Base-by-base conservation (phyloP, 2,329 filamentous ascomycete genomes). In the Ophiostoma perfectum region DNA sequence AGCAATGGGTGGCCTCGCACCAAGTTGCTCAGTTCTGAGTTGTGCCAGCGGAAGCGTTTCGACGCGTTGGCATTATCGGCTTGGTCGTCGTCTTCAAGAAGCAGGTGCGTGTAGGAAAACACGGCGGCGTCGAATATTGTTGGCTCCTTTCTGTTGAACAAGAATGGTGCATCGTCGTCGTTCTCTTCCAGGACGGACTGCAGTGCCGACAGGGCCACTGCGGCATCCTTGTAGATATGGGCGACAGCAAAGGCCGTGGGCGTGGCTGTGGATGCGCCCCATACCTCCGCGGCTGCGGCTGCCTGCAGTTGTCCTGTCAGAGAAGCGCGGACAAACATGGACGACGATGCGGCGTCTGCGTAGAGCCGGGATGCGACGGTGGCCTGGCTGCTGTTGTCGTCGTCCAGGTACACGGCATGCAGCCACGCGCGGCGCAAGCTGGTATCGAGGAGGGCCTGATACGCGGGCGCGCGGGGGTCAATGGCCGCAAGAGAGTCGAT, bases 351-450 rank as follows among this genome's bases (percentile, higher is more conserved):
- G 1, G 88, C 85, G 2, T 81, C 74, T 73, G 96, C 85, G 79
- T 97, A 97, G 66, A 96, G 86, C 0, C 79, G 80, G 44, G 84
- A 79, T 18, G 93, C 88, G 67, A 97, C 86, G 11, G 83, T 72
- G 62, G 87, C 85, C 78, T 96, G 95, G 63, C 6, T 8, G 5
- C 1, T 11, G 45, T 8, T n/a, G 27, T 14, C 27, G 38, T 47
- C 64, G 16, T 67, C 49, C 41, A 98, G 81, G 81, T 98, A 98
- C 69, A 98, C 82, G 62, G 88, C 83, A 78, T 94, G 90, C 9
- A 98, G 86, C 92, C 93, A 98, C 69, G 93, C 93, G 78, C 89
- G 89, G 71, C 93, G 89, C 82, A 99, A 86, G 70, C 85, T 83
- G 74, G 88, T 84, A 72, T 93, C 90, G 18, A 97, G 80, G 14